These are phyloP conservation scores for Paspalum notatum DNA, from an alignment of 176 grass and related monocot species.

Conservation along the genomic window DNA sequence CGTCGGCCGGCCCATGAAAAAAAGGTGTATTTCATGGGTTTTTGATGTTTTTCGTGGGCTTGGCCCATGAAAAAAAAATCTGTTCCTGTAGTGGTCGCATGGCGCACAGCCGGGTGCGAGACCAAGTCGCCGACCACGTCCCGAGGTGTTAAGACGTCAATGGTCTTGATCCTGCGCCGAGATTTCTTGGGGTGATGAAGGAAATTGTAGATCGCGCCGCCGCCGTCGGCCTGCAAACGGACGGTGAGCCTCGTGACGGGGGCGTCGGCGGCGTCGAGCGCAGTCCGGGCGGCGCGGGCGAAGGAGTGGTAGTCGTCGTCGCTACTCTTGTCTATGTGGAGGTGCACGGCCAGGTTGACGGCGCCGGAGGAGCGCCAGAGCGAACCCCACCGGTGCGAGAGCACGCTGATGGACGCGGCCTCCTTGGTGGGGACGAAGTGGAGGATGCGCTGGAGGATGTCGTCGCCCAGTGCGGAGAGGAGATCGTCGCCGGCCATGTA, in stretches of 20 bases:
- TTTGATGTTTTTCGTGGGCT: too few relatives aligned
- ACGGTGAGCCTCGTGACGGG: background rate
- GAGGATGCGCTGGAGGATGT: conserved; percentile 5
- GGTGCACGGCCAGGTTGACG: background rate
- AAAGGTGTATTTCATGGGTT: too few relatives aligned
- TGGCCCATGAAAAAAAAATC: too few relatives aligned
- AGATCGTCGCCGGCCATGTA: background rate
- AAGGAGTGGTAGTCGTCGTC: background rate
- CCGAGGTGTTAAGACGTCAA: too few relatives aligned
- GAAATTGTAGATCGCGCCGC: background rate
- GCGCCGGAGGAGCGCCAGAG: conserved; percentile 11
- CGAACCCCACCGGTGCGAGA: background rate
- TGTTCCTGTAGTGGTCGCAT: background rate
- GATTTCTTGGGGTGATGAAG: too few relatives aligned
- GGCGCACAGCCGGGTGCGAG: background rate
- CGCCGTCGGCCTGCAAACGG: background rate
- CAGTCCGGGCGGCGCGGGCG: background rate
- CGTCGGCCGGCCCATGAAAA: too few relatives aligned
- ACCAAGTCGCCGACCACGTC: background rate
- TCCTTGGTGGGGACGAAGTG: background rate
- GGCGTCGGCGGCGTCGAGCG: background rate
- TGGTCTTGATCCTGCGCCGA: too few relatives aligned
- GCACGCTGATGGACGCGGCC: background rate
- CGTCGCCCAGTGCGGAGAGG: background rate
- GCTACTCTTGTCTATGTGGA: too few relatives aligned